Base-by-base conservation (phyloP, 2,329 filamentous ascomycete genomes). In the Verticillium isaacii region DNA sequence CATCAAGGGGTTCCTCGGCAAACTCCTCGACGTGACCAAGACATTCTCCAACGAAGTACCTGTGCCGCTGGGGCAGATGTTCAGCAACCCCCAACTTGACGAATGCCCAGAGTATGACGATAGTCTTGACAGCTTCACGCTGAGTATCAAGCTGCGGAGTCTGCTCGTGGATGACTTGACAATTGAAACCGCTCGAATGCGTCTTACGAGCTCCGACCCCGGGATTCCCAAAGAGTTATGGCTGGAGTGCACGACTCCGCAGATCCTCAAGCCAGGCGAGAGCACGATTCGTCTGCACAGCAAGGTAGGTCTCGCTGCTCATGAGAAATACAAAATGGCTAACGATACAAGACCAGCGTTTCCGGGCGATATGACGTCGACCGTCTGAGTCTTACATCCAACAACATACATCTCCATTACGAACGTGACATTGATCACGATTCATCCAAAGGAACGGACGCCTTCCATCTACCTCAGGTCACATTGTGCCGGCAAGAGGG, bases 361-460 rank as follows among this genome's bases (percentile, higher is more conserved):
- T 85, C 89, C 25, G 93, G 93, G 1, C 84, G 84, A 32, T 97
- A 92, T 69, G 84, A 87, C 62, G 84, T 95, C 55, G 90, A 93
- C 67, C 87, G 88, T 65, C 79, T 97, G 41, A 82, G 86, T 15
- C 74, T 97, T 29, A 76, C 80, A 29, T 81, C 85, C 6, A 84
- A 80, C 56, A 91, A 90, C 55, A 77, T 94, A 2, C 74, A 81
- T 29, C 82, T 94, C 34, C 79, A 85, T 52, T 86, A 90, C 67
- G 89, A 92, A 60, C 81, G 87, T 2, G 82, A 86, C 59, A 71
- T 75, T 3, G 80, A 78, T 37, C 77, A 82, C n/a, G 72, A 81
- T 9, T 68, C 76, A 1, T 75, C 81, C 3, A 80, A 76, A 29
- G 73, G 79, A 3, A 72, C 78, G 1, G 78, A 80, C 1, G 80